Evolutionary conservation across 352 stramenopile species (phyloP).

Genomic region (Albugo candida): DNA sequence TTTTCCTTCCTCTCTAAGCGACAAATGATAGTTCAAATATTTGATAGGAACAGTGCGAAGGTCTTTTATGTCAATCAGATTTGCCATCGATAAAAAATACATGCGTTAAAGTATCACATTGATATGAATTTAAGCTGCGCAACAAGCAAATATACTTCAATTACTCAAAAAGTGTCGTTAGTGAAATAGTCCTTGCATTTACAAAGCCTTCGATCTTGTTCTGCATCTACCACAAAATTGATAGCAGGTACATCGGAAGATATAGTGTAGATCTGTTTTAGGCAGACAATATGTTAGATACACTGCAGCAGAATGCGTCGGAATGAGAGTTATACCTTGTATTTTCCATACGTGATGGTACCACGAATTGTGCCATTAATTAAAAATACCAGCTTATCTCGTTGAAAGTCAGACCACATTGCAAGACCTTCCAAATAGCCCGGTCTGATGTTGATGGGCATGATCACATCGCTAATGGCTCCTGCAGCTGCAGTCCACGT

Average conservation of each 20-base stretch:
- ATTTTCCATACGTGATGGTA: constrained; percentile 57
- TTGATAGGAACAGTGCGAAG: too few relatives aligned
- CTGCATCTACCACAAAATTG: constrained; percentile 70
- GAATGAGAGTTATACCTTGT: constrained; percentile 31
- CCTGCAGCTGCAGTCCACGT: constrained; percentile 43
- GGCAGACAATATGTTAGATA: background rate
- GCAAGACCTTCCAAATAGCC: constrained; percentile 36
- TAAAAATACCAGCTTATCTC: constrained; percentile 53
- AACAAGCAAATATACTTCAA: too few relatives aligned
- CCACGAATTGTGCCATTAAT: constrained; percentile 66
- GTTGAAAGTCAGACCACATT: constrained; percentile 51
- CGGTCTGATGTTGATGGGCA: constrained; percentile 45
- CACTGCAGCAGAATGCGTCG: background rate
- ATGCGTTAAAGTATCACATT: too few relatives aligned
- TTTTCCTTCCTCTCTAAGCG: too few relatives aligned
- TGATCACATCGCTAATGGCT: constrained; percentile 60
- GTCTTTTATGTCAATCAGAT: too few relatives aligned
- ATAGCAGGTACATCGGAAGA: constrained; percentile 54
- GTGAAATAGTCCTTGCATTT: constrained; percentile 48
- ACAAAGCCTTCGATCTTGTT: constrained; percentile 69
- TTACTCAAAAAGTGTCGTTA: background rate
- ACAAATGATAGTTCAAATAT: too few relatives aligned
- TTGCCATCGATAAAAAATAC: too few relatives aligned
- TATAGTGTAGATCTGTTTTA: constrained; percentile 49
- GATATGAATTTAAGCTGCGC: too few relatives aligned